Percentiles rank a stretch among this genome's conserved stretches.
Conservation (phyloP, 2,329 filamentous ascomycete genomes). For the Tolypocladium inflatum region DNA sequence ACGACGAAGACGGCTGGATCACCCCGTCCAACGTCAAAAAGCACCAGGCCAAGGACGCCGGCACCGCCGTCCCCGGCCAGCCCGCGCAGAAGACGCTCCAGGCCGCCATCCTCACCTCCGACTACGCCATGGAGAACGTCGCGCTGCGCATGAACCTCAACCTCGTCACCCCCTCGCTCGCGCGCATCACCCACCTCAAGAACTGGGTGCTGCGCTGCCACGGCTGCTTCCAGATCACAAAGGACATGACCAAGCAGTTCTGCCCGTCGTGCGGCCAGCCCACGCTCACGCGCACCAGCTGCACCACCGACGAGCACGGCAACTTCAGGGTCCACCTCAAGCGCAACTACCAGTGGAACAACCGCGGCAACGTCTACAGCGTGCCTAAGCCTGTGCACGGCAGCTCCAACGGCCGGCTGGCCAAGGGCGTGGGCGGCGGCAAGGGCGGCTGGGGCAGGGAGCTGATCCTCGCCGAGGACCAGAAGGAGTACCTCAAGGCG, state of each 20-base stretch:
- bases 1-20: conserved; percentile 75
- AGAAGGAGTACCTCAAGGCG: conserved; percentile 77
- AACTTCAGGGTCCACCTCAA: conserved; percentile 82
- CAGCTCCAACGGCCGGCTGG: conserved; percentile 64
- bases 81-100: conserved; percentile 59
- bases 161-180: conserved; percentile 68
- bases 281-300: conserved; percentile 75
- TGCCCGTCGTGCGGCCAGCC: conserved; percentile 85
- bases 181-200: conserved; percentile 75
- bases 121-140: conserved; percentile 98
- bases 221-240: conserved; percentile 78
- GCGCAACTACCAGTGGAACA: conserved; percentile 95
- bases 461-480: conserved; percentile 84
- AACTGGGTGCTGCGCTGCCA: conserved; percentile 90
- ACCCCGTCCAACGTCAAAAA: conserved; percentile 87
- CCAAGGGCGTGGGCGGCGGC: conserved; percentile 65
- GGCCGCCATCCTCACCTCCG: conserved; percentile 85
- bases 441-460: conserved; percentile 80
- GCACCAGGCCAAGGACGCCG: conserved; percentile 60
- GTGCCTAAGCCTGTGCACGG: conserved; percentile 85
- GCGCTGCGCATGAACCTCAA: conserved; percentile 90
- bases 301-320: conserved; percentile 72
- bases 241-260: conserved; percentile 83
- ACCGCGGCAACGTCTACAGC: conserved; percentile 82
- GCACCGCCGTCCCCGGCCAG: conserved; percentile 32